Evolutionary conservation across 208 protist genomes (phyloP), one percentile per base, ranked within the genome.

Genomic region (Acanthamoeba royreba): DNA sequence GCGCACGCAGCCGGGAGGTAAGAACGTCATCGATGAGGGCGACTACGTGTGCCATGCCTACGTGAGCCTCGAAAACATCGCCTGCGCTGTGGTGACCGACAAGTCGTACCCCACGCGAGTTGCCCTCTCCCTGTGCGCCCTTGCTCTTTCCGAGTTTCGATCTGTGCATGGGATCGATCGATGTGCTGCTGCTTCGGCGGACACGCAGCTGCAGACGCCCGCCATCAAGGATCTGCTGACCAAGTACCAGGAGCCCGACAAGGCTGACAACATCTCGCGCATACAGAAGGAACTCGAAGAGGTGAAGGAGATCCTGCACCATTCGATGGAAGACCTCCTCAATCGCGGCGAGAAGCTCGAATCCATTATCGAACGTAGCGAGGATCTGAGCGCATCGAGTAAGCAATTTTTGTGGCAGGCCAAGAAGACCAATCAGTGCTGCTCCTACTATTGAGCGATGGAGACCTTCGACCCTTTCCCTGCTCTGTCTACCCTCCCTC

Each of bases 201-300:
- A 92, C 52, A 49, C 43, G 25, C 85, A 92, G 85, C 31, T 92
- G 55, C 40, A 8, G 8, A 92, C 85, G 38, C 55, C 49, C 25
- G 28, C 85, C 8, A 42, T 92, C 25, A 61, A 63, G 42, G 43
- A 45, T 5, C 85, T 92, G 33, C 55, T 92, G 28, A n/a, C 38
- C 33, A 92, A 92, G 85, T 92, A 92, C 58, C 85, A 92, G 85
- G 45, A 92, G 58, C 85, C 85, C 4, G 88, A 81, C 33, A 43
- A 93, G 42, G 88, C 61, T 3, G 88, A 93, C 33, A 81, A 74
- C 55, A 91, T 94, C 42, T 79, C 28, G 31, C n/a, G 52, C 15
- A 83, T 94, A 8, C 93, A 94, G 74, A 83, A 91, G 89, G 88
- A 94, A 31, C 17, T 94, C 19, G 93, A 94, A 3, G 93, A 88